Conservation (phyloP, 768 basidiomycete species). For the Leccinellum luteum region DNA sequence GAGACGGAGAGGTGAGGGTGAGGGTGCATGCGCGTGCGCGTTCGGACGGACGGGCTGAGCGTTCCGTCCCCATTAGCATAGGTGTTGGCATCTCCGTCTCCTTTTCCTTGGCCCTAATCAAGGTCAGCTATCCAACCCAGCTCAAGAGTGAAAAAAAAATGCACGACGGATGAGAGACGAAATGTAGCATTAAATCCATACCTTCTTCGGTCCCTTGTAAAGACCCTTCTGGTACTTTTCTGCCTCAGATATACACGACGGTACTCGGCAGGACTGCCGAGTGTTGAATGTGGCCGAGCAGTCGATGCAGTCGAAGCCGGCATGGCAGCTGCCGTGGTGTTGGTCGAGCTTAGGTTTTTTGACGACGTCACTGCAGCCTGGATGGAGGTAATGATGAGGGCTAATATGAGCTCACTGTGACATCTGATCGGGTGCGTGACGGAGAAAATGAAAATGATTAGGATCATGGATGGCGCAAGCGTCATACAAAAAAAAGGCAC, state of each 20-base stretch:
- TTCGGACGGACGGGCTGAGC: too few relatives aligned
- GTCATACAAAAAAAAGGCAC: conserved; percentile 24
- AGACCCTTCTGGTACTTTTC: conserved; percentile 90
- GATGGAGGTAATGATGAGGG: too few relatives aligned
- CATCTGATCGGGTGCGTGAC: conserved; percentile 48
- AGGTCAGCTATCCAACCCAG: neutral
- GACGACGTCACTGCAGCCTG: conserved; percentile 81
- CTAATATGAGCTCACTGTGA: too few relatives aligned
- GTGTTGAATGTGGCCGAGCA: conserved; percentile 81
- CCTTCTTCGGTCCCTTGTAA: conserved; percentile 74
- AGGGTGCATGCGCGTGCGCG: too few relatives aligned
- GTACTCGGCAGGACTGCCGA: conserved; percentile 73
- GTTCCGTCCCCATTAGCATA: conserved; percentile 15
- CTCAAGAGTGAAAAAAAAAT: neutral
- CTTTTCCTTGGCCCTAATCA: neutral
- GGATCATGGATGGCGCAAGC: neutral
- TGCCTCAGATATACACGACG: conserved; percentile 83
- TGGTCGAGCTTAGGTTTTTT: conserved; percentile 93
- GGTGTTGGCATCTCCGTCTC: neutral
- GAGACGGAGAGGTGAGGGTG: too few relatives aligned
- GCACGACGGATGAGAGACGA: too few relatives aligned
- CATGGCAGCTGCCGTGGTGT: conserved; percentile 58
- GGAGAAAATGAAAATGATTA: neutral
- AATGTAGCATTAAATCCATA: too few relatives aligned
- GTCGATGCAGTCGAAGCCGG: conserved; percentile 81